phyloP scores from a whole-genome alignment of 1,284 basidiomycete species.

The Naganishia sp. region DNA sequence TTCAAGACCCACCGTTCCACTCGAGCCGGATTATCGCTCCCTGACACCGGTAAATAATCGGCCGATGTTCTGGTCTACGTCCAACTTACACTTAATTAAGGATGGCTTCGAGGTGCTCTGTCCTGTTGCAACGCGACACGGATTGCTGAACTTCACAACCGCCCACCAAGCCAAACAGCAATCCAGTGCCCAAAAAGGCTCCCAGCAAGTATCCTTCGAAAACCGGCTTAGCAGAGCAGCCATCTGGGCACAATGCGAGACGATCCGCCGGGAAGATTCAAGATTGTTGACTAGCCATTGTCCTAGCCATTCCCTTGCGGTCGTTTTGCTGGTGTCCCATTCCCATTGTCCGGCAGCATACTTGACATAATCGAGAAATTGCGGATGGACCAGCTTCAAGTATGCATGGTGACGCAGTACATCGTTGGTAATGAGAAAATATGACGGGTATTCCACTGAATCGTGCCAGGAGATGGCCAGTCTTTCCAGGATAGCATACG shows the following conservation, averaged over 20 bases:
- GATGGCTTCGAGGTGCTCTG: not conserved
- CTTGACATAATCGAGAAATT: slow-evolving; percentile 40
- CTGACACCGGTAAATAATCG: slow-evolving; percentile 22
- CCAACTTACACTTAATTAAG: slow-evolving; percentile 30
- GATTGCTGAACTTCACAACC: slow-evolving; percentile 38
- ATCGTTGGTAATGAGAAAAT: slow-evolving; percentile 38
- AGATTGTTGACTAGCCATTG: slow-evolving; percentile 38
- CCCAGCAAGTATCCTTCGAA: slow-evolving; percentile 40
- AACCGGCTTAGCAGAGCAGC: slow-evolving; percentile 41
- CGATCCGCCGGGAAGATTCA: slow-evolving; percentile 36
- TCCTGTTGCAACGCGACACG: not conserved
- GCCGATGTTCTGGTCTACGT: not conserved
- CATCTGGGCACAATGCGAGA: slow-evolving; percentile 42
- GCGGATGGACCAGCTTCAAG: slow-evolving; percentile 40
- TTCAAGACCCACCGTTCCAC: slow-evolving; percentile 39
- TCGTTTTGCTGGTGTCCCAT: slow-evolving; percentile 39
- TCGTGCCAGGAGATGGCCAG: slow-evolving; percentile 39
- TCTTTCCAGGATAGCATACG: slow-evolving; percentile 36
- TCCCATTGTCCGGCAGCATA: slow-evolving; percentile 41
- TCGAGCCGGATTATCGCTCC: slow-evolving; percentile 40
- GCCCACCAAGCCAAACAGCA: slow-evolving; percentile 44
- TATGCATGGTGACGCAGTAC: slow-evolving; percentile 42
- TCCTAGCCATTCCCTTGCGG: slow-evolving; percentile 39
- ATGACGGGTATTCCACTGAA: slow-evolving; percentile 32
- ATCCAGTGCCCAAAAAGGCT: slow-evolving; percentile 44